Conservation (phyloP, 31 red algal genomes). For the Asparagopsis taxiformis region DNA sequence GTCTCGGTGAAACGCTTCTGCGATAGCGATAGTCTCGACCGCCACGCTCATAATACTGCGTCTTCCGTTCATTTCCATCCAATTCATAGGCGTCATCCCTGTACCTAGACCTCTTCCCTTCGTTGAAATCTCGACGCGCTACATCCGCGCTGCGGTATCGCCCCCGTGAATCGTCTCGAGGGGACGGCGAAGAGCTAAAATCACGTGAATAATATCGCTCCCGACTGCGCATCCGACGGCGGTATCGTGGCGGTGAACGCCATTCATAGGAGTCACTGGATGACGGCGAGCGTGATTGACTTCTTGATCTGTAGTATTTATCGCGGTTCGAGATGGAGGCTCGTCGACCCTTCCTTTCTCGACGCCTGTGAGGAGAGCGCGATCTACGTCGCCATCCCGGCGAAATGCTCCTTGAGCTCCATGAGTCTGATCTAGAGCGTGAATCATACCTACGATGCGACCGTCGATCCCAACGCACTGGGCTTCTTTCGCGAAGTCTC, state of each 20-base stretch:
- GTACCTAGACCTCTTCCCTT: too few relatives aligned
- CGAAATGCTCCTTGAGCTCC: neutral
- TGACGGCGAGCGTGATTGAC: neutral
- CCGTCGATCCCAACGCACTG: neutral
- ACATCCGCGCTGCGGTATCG: neutral
- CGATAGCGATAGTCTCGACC: neutral
- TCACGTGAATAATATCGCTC: neutral
- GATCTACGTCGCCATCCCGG: neutral
- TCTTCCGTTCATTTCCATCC: neutral
- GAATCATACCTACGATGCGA: neutral
- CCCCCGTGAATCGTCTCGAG: neutral
- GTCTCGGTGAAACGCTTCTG: neutral
- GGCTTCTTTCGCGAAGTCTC: neutral
- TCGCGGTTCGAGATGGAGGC: neutral
- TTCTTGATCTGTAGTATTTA: neutral
- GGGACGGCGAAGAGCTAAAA: neutral
- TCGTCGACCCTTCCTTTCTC: neutral
- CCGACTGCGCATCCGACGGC: neutral
- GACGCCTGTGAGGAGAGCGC: neutral
- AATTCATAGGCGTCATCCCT: neutral
- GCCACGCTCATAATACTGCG: neutral
- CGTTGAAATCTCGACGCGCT: neutral
- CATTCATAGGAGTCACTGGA: neutral
- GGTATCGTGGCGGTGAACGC: neutral
- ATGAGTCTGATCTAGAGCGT: neutral